phyloP scores from a whole-genome alignment of 331 rosid genomes.

The Ulmus americana region DNA sequence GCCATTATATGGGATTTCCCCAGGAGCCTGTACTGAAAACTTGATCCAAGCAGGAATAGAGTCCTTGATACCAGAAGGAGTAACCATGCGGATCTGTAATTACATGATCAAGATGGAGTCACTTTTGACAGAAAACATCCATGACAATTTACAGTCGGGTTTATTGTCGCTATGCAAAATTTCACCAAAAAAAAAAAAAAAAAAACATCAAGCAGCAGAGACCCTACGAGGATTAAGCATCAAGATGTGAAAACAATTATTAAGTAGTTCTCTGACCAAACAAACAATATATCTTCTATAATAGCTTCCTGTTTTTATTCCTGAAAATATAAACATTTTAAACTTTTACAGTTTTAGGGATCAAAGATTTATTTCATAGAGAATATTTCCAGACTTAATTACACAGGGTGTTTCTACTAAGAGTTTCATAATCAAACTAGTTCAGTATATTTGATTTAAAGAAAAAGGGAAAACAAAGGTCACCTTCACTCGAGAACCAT shows the following conservation, averaged over 20 bases:
- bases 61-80: conserved; percentile 88
- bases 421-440: not conserved
- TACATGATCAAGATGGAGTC: conserved; percentile 18
- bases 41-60: conserved; percentile 96
- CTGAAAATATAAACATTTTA: too few relatives aligned
- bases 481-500: conserved; percentile 98
- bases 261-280: not conserved
- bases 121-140: conserved; percentile 14
- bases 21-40: conserved; percentile 82
- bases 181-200: not conserved
- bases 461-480: conserved; percentile 13
- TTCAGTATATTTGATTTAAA: not conserved
- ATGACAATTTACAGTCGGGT: conserved; percentile 11
- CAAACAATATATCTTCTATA: not conserved
- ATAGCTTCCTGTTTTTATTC: not conserved
- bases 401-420: too few relatives aligned
- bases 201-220: not conserved
- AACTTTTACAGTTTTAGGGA: too few relatives aligned
- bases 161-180: not conserved
- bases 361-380: too few relatives aligned
- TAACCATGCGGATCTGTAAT: conserved; percentile 76
- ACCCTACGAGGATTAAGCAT: too few relatives aligned
- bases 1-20: conserved; percentile 79
- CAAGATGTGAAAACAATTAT: too few relatives aligned
- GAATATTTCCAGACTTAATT: too few relatives aligned